These are phyloP conservation scores for Beauveria rudraprayagi DNA, from an alignment of 2,329 filamentous ascomycete genomes.

Conservation along the genomic window DNA sequence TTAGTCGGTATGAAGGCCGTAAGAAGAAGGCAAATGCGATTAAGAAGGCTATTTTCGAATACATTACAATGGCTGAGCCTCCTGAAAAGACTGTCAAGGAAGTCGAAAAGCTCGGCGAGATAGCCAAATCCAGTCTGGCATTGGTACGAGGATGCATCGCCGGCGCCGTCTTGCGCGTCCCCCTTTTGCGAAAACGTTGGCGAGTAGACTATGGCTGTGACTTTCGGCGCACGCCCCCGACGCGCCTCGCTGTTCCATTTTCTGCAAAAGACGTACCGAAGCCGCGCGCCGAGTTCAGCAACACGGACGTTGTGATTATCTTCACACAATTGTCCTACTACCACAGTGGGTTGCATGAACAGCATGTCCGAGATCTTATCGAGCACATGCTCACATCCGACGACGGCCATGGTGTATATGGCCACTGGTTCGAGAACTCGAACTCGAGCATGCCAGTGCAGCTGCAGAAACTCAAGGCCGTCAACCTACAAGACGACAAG, in stretches of 20 bases:
- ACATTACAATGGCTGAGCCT: neutral
- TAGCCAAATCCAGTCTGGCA: neutral
- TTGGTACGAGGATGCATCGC: conserved; percentile 49
- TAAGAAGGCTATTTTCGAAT: neutral
- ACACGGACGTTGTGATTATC: conserved; percentile 49
- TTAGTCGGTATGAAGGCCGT: conserved; percentile 25
- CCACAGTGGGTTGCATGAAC: conserved; percentile 43
- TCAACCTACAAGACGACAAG: conserved; percentile 50
- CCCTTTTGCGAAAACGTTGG: conserved; percentile 51
- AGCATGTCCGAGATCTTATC: conserved; percentile 42
- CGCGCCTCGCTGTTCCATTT: conserved; percentile 49
- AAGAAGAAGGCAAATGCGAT: too few relatives aligned
- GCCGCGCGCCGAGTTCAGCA: conserved; percentile 51
- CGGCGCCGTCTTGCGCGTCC: conserved; percentile 44
- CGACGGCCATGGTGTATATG: conserved; percentile 43
- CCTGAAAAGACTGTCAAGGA: accelerated
- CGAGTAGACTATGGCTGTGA: conserved; percentile 57
- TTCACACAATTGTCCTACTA: conserved; percentile 51
- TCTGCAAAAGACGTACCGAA: conserved; percentile 51
- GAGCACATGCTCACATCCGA: conserved; percentile 40
- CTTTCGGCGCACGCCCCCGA: conserved; percentile 28
- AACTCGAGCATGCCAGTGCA: conserved; percentile 27
- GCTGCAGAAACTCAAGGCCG: conserved; percentile 26
- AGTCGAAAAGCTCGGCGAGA: neutral
- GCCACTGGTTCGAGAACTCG: conserved; percentile 34